Evolutionary conservation across 768 basidiomycete species (phyloP).

Genomic region (Exidia glandulosa): DNA sequence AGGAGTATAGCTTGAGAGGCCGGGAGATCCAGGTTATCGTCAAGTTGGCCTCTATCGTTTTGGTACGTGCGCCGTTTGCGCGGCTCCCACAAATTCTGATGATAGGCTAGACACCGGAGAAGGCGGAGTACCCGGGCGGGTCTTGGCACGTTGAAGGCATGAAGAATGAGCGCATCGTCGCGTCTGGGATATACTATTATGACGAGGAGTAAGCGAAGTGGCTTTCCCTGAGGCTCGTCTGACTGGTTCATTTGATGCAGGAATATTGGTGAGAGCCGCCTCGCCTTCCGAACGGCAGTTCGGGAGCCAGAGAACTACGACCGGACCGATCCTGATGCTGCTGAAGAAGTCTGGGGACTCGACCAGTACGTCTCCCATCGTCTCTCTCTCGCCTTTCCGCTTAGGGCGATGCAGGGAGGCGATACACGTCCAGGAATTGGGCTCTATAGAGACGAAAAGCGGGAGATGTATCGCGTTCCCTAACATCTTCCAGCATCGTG

Average conservation of each 20-base stretch:
- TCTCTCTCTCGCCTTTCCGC: background rate
- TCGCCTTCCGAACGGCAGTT: constrained; percentile 42
- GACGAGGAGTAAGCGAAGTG: constrained; percentile 29
- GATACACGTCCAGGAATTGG: constrained; percentile 26
- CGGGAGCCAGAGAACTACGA: constrained; percentile 32
- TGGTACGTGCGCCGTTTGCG: constrained; percentile 26
- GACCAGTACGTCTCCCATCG: constrained; percentile 35
- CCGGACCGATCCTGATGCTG: constrained; percentile 36
- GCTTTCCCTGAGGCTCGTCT: too few relatives aligned
- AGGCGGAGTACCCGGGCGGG: constrained; percentile 22
- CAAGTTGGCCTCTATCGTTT: constrained; percentile 28
- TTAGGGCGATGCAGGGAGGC: background rate
- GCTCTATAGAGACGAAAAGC: constrained; percentile 17
- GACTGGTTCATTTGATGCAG: constrained; percentile 15
- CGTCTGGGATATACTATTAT: constrained; percentile 32
- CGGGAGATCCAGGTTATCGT: constrained; percentile 28
- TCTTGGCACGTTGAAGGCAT: constrained; percentile 44
- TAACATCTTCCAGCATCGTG: constrained; percentile 37
- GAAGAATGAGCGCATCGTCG: constrained; percentile 39
- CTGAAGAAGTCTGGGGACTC: constrained; percentile 40
- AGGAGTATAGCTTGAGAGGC: constrained; percentile 27
- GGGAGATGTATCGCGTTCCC: constrained; percentile 39
- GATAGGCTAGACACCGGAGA: constrained; percentile 22
- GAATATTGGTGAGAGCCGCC: constrained; percentile 28
- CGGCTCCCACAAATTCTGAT: background rate